Conservation (phyloP, 192 early-diverging fungal species). For the Entomortierella beljakovae region DNA sequence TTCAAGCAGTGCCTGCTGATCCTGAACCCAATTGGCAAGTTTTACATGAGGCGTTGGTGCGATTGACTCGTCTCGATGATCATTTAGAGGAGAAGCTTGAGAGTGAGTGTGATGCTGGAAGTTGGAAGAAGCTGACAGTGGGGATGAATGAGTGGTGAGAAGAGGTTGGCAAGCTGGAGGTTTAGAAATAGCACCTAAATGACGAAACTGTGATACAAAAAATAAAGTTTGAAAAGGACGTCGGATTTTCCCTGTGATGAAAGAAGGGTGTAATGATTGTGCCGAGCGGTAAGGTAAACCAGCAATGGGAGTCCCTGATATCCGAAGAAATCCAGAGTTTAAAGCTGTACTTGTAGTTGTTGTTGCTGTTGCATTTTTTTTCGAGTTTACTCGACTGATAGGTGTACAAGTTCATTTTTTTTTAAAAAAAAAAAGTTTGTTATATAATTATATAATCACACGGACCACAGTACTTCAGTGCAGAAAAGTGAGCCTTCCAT, state of each 20-base stretch:
- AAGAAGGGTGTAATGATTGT: conserved; percentile 12
- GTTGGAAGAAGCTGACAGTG: conserved; percentile 27
- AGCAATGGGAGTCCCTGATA: no score
- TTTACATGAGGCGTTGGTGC: conserved; percentile 26
- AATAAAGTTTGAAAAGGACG: not conserved
- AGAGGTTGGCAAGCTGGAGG: conserved; percentile 34
- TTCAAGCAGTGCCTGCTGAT: conserved; percentile 33
- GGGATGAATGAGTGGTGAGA: conserved; percentile 42
- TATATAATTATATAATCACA: no score
- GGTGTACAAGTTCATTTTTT: no score
- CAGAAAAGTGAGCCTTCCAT: no score
- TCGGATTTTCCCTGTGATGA: not conserved
- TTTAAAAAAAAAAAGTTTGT: no score
- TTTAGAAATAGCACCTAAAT: conserved; percentile 41
- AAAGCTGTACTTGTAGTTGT: no score
- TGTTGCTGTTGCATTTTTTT: no score
- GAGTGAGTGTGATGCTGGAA: conserved; percentile 23
- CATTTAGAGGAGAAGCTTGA: not conserved
- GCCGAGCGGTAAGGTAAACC: not conserved
- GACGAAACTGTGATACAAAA: conserved; percentile 12
- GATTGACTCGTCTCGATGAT: not conserved
- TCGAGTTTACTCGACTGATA: no score
- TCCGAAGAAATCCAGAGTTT: no score
- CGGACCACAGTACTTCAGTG: no score
- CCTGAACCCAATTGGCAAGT: conserved; percentile 40